Evolutionary conservation across 495 filamentous ascomycete species (phyloP), one percentile per base, ranked within the genome.

Genomic region (Lepraria neglecta): DNA sequence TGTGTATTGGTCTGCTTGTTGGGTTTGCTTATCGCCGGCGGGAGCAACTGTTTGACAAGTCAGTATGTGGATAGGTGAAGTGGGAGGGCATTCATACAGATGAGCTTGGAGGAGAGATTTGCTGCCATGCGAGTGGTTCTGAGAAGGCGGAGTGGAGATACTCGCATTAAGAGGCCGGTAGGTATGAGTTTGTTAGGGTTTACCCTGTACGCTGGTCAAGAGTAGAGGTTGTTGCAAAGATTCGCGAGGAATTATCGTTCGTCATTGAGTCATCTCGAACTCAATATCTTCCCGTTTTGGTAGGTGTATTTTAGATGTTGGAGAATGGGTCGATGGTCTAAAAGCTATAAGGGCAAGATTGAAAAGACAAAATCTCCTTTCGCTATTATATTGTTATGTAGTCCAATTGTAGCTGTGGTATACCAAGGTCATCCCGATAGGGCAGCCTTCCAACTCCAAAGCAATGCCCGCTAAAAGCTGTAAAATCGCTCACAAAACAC

Each of bases 1-100:
- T 12, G 56, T 64, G 62, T 62, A 65, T 54, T 65, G 59, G 48
- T 59, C 53, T 24, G 59, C 59, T 62, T 62, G 64, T 15, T 38
- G 38, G 44, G 58, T 56, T 28, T 61, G 58, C 6, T 97, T 97
- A 73, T 96, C 91, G 92, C 89, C 95, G 76, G 94, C 94, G 44
- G 80, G 95, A 59, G 79, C 85, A 60, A 95, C 86, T 77, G 80
- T 91, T 42, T 73, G 96, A 70, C 91, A 96, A 78, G 91, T 97
- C 84, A 95, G 97, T 96, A 95, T 76, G 80, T 81, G n/a, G 83
- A 80, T 66, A 76, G 78, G 43, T 61, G 69, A 58, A 12, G 61
- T 53, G 38, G 65, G 66, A 69, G 28, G 66, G 66, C 35, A 28
- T 40, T 31, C 33, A 5, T 38, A 66, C 62, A 62, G 45, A 68